A percentile compares a stretch with the other conserved stretches of the same genome.
Evolutionary conservation across 768 basidiomycete genomes (phyloP).

Genomic region (Amanita pseudoporphyria): DNA sequence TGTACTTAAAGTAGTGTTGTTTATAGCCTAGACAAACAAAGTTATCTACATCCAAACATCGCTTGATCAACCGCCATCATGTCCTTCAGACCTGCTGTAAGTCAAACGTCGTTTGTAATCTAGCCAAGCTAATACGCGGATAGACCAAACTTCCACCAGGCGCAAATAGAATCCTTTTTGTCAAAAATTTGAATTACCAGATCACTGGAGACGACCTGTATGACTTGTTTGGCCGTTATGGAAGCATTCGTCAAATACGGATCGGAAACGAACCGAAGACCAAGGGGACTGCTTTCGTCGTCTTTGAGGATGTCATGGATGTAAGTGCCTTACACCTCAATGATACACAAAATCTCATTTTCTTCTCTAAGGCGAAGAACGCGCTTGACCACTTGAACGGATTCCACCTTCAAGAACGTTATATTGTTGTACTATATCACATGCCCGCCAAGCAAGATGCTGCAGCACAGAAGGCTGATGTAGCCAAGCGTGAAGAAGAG

Average conservation of each 20-base stretch:
- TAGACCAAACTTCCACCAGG: conserved; percentile 87
- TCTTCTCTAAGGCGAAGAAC: conserved; percentile 70
- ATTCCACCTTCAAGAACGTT: conserved; percentile 96
- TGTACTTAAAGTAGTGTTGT: no score
- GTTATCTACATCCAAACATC: not conserved
- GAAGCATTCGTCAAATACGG: conserved; percentile 90
- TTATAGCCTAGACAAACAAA: not conserved
- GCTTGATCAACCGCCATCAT: conserved; percentile 23
- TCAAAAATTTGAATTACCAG: conserved; percentile 89
- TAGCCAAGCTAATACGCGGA: not conserved
- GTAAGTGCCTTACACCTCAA: conserved; percentile 32
- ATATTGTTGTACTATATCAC: conserved; percentile 96
- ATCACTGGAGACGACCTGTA: conserved; percentile 93
- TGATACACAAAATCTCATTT: conserved; percentile 8
- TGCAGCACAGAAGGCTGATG: conserved; percentile 85
- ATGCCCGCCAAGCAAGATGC: conserved; percentile 98
- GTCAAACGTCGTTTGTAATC: conserved; percentile 12
- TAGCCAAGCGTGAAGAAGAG: conserved; percentile 88
- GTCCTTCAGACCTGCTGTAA: conserved; percentile 65
- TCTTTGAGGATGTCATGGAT: conserved; percentile 95
- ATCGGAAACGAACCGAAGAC: conserved; percentile 90
- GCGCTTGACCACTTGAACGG: conserved; percentile 96
- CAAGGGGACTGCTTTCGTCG: conserved; percentile 94
- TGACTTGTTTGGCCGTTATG: conserved; percentile 96
- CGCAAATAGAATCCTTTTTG: conserved; percentile 86